phyloP scores from a whole-genome alignment of 2,329 filamentous ascomycete genomes.

The Ceratocystis lukuohia region DNA sequence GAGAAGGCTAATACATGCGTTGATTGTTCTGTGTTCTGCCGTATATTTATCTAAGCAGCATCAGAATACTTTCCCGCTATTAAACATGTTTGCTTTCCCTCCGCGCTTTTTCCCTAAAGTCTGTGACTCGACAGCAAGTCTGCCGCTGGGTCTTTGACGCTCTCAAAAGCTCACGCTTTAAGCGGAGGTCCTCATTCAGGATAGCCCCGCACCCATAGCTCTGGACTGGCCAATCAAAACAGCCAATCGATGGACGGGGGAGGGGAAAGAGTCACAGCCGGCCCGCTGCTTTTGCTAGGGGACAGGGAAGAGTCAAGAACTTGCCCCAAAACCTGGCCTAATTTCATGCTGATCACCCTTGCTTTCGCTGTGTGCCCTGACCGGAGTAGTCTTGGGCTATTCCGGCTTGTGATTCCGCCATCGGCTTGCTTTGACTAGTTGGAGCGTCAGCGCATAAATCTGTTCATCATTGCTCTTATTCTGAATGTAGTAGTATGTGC shows the following conservation, averaged over 20 bases:
- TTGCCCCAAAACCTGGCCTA: no score
- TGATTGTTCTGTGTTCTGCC: no score
- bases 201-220: conserved; percentile 3
- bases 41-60: no score
- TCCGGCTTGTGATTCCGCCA: conserved; percentile 9
- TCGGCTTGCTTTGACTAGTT: conserved; percentile 5
- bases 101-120: not conserved
- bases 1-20: no score
- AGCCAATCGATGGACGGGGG: not conserved
- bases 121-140: not conserved
- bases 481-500: no score
- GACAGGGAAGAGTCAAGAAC: no score
- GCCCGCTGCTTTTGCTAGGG: not conserved
- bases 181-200: conserved; percentile 15
- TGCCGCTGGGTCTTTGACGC: not conserved
- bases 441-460: no score
- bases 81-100: not conserved
- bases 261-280: conserved; percentile 9
- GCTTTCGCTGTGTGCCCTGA: not conserved
- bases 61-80: no score
- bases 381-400: not conserved
- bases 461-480: no score
- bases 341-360: not conserved
- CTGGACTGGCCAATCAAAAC: not conserved
- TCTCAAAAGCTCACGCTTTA: not conserved